Percentiles rank a stretch among this genome's conserved stretches.
Evolutionary conservation across 192 early-diverging fungal genomes (phyloP).

Genomic region (Coemansia sp.): DNA sequence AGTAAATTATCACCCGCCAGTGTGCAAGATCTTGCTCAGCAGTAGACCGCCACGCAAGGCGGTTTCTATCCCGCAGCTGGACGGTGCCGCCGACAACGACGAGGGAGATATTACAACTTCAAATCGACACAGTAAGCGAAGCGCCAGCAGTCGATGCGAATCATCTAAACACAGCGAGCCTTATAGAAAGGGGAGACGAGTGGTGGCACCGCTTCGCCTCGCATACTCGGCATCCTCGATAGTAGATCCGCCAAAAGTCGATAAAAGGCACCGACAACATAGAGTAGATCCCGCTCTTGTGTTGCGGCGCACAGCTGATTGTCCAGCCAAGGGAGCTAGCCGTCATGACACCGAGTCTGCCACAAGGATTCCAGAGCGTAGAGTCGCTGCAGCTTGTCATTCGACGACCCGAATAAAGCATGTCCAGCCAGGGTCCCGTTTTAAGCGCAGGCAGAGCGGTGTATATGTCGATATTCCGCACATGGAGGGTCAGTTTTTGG

Average conservation of each 20-base stretch:
- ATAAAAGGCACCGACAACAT: neutral
- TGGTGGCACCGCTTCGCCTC: neutral
- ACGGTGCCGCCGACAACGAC: constrained; percentile 12
- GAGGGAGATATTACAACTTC: neutral
- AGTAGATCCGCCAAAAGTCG: neutral
- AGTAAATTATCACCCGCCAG: neutral
- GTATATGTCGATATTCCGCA: constrained; percentile 20
- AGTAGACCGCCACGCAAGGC: neutral
- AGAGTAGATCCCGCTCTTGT: neutral
- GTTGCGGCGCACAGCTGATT: neutral
- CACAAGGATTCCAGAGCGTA: neutral
- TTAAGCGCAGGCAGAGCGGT: neutral
- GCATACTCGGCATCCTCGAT: neutral
- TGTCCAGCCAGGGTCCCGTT: neutral
- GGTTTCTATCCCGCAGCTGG: constrained; percentile 8
- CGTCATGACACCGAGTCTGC: neutral
- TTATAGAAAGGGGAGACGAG: neutral
- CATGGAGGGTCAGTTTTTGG: neutral
- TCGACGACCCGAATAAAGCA: neutral
- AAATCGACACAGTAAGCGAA: neutral
- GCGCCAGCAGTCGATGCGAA: neutral
- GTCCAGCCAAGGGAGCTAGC: neutral
- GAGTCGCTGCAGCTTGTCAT: neutral
- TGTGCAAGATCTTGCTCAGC: neutral
- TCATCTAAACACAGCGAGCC: neutral